Conservation (phyloP, 768 basidiomycete genomes). For the Boletellus ananas region DNA sequence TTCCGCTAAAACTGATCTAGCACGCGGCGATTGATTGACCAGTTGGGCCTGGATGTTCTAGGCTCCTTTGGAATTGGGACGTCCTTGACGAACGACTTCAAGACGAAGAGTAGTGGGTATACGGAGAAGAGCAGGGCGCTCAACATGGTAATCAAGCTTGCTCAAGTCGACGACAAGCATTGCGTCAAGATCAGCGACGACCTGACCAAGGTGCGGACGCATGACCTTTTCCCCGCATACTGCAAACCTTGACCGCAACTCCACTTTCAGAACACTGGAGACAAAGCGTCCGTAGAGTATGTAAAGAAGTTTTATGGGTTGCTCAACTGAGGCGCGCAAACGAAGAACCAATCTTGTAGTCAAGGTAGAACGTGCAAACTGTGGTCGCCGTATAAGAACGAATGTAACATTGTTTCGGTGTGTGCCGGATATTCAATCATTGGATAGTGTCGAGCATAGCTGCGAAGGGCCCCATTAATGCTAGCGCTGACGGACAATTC, state of each 20-base stretch:
- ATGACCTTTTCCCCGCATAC: background rate
- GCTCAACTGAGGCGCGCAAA: background rate
- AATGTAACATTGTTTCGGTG: too few species aligned
- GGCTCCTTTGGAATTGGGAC: constrained; percentile 95
- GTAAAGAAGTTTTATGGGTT: constrained; percentile 43
- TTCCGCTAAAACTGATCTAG: too few species aligned
- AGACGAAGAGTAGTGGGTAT: constrained; percentile 38
- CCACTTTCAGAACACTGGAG: constrained; percentile 63
- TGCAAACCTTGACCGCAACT: background rate
- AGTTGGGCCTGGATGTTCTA: too few species aligned
- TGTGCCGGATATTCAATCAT: too few species aligned
- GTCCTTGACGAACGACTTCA: constrained; percentile 86
- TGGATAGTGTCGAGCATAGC: too few species aligned
- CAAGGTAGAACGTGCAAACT: too few species aligned
- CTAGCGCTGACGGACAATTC: too few species aligned
- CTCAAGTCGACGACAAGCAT: constrained; percentile 62
- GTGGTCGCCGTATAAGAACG: too few species aligned
- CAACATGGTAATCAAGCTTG: constrained; percentile 95
- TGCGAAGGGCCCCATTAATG: too few species aligned
- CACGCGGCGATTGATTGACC: too few species aligned
- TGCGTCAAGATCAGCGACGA: constrained; percentile 97
- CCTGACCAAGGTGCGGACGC: constrained; percentile 58
- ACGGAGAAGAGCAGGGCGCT: constrained; percentile 70
- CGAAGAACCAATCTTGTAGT: too few species aligned
- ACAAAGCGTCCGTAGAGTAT: constrained; percentile 50